phyloP scores from a whole-genome alignment of 2,329 filamentous ascomycete genomes.

The Xylariales sp. region DNA sequence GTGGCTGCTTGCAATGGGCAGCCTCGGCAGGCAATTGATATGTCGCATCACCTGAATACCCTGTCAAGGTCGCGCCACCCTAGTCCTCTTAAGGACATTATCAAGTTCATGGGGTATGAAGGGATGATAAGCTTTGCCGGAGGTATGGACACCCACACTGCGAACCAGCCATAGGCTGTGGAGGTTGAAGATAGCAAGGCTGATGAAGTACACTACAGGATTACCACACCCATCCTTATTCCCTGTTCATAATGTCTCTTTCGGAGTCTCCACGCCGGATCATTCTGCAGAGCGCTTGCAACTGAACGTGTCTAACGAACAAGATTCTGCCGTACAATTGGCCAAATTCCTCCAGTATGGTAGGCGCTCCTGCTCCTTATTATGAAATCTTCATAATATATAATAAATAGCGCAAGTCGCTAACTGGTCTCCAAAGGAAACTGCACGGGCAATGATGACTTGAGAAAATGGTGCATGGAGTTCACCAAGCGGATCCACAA shows the following conservation, averaged over 20 bases:
- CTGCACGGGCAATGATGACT: constrained; percentile 2
- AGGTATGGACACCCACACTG: constrained; percentile 14
- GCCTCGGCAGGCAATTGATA: constrained; percentile 12
- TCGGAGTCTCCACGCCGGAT: neutral
- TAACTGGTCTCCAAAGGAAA: too few species aligned
- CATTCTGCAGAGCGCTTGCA: constrained; percentile 4
- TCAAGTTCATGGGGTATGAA: constrained; percentile 27
- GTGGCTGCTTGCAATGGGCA: neutral
- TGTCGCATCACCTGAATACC: constrained; percentile 25
- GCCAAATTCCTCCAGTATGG: constrained; percentile 2
- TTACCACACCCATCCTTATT: constrained; percentile 5
- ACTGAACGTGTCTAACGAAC: constrained; percentile 9
- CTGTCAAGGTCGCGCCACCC: constrained; percentile 23
- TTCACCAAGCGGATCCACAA: constrained; percentile 3
- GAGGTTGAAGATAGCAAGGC: neutral
- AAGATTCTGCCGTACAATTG: neutral
- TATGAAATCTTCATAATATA: too few species aligned
- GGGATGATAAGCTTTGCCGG: constrained; percentile 27
- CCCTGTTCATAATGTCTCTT: constrained; percentile 3
- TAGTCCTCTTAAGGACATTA: constrained; percentile 27
- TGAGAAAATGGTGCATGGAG: constrained; percentile 5
- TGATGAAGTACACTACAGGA: neutral
- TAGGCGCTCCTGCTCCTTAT: constrained; percentile 4
- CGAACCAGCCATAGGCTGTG: constrained; percentile 3
- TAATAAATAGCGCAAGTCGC: too few species aligned